Evolutionary conservation across 108 stramenopile genomes (phyloP).

Genomic region (Chaetoceros muelleri): DNA sequence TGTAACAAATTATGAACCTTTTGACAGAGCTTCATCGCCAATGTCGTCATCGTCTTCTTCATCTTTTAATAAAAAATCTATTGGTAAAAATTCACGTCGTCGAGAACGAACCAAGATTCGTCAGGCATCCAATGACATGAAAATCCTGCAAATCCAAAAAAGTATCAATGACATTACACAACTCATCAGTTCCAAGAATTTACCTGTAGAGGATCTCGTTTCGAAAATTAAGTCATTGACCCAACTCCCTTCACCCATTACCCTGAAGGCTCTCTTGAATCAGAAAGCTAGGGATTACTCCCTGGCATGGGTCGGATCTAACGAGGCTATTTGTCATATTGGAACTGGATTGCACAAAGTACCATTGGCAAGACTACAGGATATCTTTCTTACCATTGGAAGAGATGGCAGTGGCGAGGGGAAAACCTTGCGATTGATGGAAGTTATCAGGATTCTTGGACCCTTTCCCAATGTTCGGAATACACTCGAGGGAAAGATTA

Average conservation of each 20-base stretch:
- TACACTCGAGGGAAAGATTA: conserved; percentile 48
- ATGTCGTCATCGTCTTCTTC: no score
- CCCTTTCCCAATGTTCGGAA: conserved; percentile 84
- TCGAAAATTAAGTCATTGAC: background rate
- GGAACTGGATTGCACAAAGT: conserved; percentile 84
- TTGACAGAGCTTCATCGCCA: background rate
- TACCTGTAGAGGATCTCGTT: background rate
- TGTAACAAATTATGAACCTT: background rate
- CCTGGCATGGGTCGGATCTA: conserved; percentile 68
- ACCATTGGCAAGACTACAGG: conserved; percentile 75
- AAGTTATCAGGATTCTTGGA: conserved; percentile 82
- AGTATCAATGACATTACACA: background rate
- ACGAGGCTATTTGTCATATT: conserved; percentile 63
- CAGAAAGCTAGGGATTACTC: conserved; percentile 24
- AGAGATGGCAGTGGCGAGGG: conserved; percentile 18
- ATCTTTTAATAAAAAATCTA: no score
- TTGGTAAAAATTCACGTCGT: no score
- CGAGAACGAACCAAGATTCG: background rate
- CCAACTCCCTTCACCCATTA: background rate
- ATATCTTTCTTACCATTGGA: conserved; percentile 50
- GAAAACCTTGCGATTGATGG: conserved; percentile 42
- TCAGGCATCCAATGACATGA: background rate
- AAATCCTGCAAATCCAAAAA: background rate
- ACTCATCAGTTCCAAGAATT: background rate
- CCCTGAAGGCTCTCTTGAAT: background rate